phyloP scores from a whole-genome alignment of 371 early-diverging fungal genomes.

The Dichotomocladium elegans region DNA sequence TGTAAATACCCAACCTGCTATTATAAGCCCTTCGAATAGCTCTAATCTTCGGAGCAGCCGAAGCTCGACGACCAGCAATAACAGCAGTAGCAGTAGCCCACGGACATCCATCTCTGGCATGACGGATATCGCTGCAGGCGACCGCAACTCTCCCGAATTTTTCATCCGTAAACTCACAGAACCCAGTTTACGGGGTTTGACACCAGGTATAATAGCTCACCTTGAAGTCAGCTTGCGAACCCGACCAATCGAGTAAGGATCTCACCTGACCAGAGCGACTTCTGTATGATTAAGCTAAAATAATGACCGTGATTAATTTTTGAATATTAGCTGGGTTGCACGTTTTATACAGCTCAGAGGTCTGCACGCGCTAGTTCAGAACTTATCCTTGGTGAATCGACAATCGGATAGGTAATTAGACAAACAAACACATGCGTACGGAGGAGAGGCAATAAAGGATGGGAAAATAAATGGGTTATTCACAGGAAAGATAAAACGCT shows the following conservation, averaged over 20 bases:
- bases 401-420: constrained; percentile 17
- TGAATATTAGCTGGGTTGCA: constrained; percentile 30
- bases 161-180: constrained; percentile 42
- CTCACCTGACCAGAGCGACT: too few relatives aligned
- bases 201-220: constrained; percentile 28
- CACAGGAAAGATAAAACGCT: constrained; percentile 54
- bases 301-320: background rate
- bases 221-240: constrained; percentile 46
- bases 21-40: background rate
- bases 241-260: constrained; percentile 36
- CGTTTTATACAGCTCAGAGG: constrained; percentile 68
- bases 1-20: constrained; percentile 34
- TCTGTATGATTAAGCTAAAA: too few relatives aligned
- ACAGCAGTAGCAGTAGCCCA: constrained; percentile 1
- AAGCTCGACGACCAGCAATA: constrained; percentile 14
- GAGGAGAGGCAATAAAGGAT: background rate
- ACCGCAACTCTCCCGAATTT: constrained; percentile 38
- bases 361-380: constrained; percentile 55
- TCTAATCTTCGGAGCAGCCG: background rate
- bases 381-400: constrained; percentile 50
- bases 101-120: background rate
- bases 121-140: constrained; percentile 8
- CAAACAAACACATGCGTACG: background rate
- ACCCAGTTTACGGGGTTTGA: constrained; percentile 32
- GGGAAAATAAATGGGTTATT: background rate